Evolutionary conservation across 2,329 filamentous ascomycete genomes (phyloP).

Genomic region (Plenodomus tracheiphilus): DNA sequence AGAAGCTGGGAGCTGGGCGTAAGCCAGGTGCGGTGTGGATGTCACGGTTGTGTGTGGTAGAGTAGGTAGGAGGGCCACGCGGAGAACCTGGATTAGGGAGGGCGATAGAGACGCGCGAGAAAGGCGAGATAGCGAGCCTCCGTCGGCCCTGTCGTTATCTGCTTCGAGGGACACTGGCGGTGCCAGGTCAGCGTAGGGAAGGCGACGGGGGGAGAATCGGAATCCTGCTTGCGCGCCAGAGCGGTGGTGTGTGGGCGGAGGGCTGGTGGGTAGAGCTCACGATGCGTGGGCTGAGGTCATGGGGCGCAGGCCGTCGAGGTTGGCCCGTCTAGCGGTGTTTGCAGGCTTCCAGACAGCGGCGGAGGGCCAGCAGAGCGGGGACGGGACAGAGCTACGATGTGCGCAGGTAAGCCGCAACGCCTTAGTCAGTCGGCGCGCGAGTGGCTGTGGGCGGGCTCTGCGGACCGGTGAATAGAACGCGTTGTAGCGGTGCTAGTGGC

Average conservation of each 20-base stretch:
- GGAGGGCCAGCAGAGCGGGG: slow-evolving; percentile 29
- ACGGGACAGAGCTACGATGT: slow-evolving; percentile 16
- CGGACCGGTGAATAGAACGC: slow-evolving; percentile 32
- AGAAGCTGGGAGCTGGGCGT: slow-evolving; percentile 13
- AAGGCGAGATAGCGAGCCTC: slow-evolving; percentile 51
- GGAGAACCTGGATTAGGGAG: slow-evolving; percentile 44
- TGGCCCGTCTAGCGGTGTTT: slow-evolving; percentile 1
- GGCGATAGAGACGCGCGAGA: slow-evolving; percentile 50
- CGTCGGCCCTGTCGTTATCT: slow-evolving; percentile 46
- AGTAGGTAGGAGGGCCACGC: slow-evolving; percentile 11
- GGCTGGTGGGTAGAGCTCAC: slow-evolving; percentile 21
- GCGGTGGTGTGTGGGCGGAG: slow-evolving; percentile 29
- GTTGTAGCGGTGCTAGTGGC: slow-evolving; percentile 24
- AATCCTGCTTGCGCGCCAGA: slow-evolving; percentile 45
- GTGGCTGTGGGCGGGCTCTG: slow-evolving; percentile 20
- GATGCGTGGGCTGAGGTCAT: slow-evolving; percentile 21
- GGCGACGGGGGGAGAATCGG: slow-evolving; percentile 40
- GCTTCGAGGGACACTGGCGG: slow-evolving; percentile 34
- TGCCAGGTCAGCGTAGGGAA: slow-evolving; percentile 31
- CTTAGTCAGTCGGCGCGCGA: slow-evolving; percentile 26
- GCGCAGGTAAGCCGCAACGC: slow-evolving; percentile 21
- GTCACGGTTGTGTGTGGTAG: slow-evolving; percentile 4
- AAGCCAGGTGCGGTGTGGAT: slow-evolving; percentile 20
- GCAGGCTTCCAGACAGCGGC: slow-evolving; percentile 7
- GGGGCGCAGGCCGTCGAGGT: slow-evolving; percentile 12